Conservation (phyloP, 2,329 filamentous ascomycete species). For the Geosmithia flava region DNA sequence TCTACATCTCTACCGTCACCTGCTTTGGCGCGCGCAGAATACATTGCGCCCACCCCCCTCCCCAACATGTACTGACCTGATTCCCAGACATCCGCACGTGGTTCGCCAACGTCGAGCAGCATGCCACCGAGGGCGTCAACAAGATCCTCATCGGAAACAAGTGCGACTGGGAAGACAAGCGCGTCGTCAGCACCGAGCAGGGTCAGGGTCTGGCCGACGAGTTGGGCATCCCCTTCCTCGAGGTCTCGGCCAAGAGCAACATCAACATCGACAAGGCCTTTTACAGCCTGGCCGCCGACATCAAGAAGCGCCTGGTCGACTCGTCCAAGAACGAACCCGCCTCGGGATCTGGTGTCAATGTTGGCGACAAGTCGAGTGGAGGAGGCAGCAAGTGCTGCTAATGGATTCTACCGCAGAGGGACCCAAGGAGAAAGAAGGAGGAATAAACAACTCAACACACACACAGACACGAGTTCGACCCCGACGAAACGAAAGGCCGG, state of each 20-base stretch:
- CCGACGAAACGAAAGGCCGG: too few relatives aligned
- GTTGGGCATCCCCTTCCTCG: slow-evolving; percentile 94
- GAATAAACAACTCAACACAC: too few relatives aligned
- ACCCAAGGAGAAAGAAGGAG: background rate
- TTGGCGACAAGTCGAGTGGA: slow-evolving; percentile 48
- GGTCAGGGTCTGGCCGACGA: slow-evolving; percentile 91
- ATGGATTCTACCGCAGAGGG: slow-evolving; percentile 9
- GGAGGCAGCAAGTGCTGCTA: slow-evolving; percentile 66
- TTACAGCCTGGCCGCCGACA: slow-evolving; percentile 86
- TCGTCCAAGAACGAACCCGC: slow-evolving; percentile 66
- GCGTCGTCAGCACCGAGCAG: slow-evolving; percentile 82
- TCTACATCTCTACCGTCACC: slow-evolving; percentile 1
- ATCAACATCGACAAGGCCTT: slow-evolving; percentile 99
- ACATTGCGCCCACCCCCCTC: too few relatives aligned
- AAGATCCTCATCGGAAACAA: slow-evolving; percentile 99
- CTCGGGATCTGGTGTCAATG: slow-evolving; percentile 49
- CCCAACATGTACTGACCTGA: slow-evolving; percentile 4
- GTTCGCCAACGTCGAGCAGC: slow-evolving; percentile 98
- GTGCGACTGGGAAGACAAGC: slow-evolving; percentile 99
- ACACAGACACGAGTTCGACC: too few relatives aligned
- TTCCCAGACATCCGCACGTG: slow-evolving; percentile 86
- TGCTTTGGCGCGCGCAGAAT: slow-evolving; percentile 2
- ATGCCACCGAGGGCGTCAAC: slow-evolving; percentile 97
- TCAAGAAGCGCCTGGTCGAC: slow-evolving; percentile 97
- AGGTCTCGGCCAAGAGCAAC: slow-evolving; percentile 97